A percentile compares a stretch with the other conserved stretches of the same genome.
These are phyloP conservation scores for Colletotrichum sublineola DNA, from an alignment of 2,329 filamentous ascomycete species.

Conservation along the genomic window DNA sequence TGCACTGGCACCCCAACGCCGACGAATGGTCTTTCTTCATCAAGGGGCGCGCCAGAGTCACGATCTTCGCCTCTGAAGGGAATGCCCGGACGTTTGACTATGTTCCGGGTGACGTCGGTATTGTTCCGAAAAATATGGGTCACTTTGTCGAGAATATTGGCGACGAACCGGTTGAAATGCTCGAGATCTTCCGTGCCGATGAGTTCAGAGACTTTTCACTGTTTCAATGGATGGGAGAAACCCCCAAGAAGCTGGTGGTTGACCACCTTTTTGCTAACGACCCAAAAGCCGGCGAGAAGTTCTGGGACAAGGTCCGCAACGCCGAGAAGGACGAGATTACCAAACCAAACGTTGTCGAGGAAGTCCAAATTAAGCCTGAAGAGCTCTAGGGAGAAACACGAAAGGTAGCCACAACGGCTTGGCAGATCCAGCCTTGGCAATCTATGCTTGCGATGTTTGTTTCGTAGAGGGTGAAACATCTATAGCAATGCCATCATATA, in stretches of 20 bases:
- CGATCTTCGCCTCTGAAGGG: constrained; percentile 78
- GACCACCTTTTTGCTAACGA: constrained; percentile 78
- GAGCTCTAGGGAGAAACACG: constrained; percentile 29
- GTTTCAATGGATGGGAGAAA: constrained; percentile 84
- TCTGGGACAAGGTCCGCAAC: constrained; percentile 72
- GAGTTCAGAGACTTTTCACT: constrained; percentile 80
- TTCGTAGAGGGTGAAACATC: constrained; percentile 27
- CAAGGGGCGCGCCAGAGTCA: constrained; percentile 77
- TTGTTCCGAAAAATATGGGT: constrained; percentile 82
- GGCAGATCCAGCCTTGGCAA: constrained; percentile 8
- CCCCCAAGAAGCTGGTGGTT: constrained; percentile 73
- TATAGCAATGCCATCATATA: constrained; percentile 7
- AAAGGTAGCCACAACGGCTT: constrained; percentile 4
- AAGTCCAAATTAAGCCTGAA: constrained; percentile 8
- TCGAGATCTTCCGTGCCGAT: constrained; percentile 81
- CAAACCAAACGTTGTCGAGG: constrained; percentile 39
- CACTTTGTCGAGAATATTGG: constrained; percentile 87
- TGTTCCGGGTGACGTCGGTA: constrained; percentile 79
- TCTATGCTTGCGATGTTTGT: constrained; percentile 10
- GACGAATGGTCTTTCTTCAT: constrained; percentile 89
- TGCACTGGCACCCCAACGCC: constrained; percentile 86
- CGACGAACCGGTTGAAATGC: constrained; percentile 79
- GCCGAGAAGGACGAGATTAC: constrained; percentile 71
- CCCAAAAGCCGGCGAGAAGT: constrained; percentile 70
- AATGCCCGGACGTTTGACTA: constrained; percentile 83